Evolutionary conservation across 306 rosid species (phyloP).

Genomic region (Cotoneaster glaucophyllus): DNA sequence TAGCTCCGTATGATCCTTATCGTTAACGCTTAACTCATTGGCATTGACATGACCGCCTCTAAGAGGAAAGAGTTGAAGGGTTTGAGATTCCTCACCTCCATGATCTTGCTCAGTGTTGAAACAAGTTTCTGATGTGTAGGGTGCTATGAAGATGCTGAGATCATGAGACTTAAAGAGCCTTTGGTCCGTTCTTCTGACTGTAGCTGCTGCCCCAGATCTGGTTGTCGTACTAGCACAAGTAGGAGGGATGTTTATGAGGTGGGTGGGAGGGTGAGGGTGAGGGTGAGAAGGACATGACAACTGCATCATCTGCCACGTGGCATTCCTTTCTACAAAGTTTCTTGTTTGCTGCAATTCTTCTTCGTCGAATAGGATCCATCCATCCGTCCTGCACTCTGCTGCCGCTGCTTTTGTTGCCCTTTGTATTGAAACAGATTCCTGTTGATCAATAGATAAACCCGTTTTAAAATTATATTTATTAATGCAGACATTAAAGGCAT

Average conservation of each 20-base stretch:
- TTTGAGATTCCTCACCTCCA: conserved; percentile 47
- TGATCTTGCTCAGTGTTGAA: conserved; percentile 5
- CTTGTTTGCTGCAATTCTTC: conserved; percentile 56
- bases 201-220: not conserved
- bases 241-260: conserved; percentile 35
- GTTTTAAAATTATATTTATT: conserved; percentile 3
- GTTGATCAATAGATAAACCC: not conserved
- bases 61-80: conserved; percentile 79
- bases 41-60: conserved; percentile 23
- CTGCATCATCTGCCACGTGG: conserved; percentile 85
- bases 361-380: conserved; percentile 69
- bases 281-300: conserved; percentile 29
- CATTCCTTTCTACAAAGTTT: conserved; percentile 64
- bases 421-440: conserved; percentile 73
- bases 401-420: conserved; percentile 39
- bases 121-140: conserved; percentile 21
- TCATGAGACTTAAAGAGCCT: conserved; percentile 41
- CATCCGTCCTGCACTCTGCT: conserved; percentile 48
- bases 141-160: conserved; percentile 43
- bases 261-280: conserved; percentile 5
- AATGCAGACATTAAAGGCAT: not conserved
- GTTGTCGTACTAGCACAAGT: not conserved
- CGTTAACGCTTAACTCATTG: not conserved
- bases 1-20: conserved; percentile 34
- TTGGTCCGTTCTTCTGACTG: conserved; percentile 36